Evolutionary conservation across 164 flowering plant species (phyloP), one percentile per base, ranked within the genome.

Genomic region (Nymphaea colorata): DNA sequence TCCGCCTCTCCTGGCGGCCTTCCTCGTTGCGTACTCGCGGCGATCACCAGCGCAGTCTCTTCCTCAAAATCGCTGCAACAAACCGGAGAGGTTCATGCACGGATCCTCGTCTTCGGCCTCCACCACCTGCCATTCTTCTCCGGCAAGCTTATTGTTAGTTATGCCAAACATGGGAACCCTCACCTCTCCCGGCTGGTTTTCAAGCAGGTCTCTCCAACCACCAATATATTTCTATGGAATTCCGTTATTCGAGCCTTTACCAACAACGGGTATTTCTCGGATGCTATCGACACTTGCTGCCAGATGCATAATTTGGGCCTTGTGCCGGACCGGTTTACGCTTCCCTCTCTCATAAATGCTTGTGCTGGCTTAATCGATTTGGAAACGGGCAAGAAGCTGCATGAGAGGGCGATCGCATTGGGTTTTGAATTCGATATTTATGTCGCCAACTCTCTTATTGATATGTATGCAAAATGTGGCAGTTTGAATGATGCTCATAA

Each of bases 171-270:
- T 69, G 73, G 66, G 47, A 74, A 77, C 63, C 77, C 77, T 25
- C 63, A 5, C 64, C 62, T 83, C 41, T 79, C 77, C 43, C 57
- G 70, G 61, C 70, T 68, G 4, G 76, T 85, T 66, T 85, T 85
- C 71, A 67, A 67, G 62, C 70, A 17, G 12, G 69, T 69, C 69
- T 77, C 73, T 1, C 72, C 71, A n/a, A 41, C 75, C 3, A 70
- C 61, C 51, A 78, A 76, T 68, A 76, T 78, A 5, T 85, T 77
- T 60, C 63, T 68, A 59, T 85, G 86, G 86, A 83, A 85, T 69
- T 82, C 85, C 17, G 70, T 85, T 68, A 83, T 83, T 61, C 80
- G 89, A 71, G 84, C 84, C 6, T 75, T 82, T 70, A 72, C 82
- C 69, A 82, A 74, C 41, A 82, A 78, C 64, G 83, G 80, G 51